phyloP scores from a whole-genome alignment of 2,329 filamentous ascomycete species.

The Aureobasidium leucospermi region DNA sequence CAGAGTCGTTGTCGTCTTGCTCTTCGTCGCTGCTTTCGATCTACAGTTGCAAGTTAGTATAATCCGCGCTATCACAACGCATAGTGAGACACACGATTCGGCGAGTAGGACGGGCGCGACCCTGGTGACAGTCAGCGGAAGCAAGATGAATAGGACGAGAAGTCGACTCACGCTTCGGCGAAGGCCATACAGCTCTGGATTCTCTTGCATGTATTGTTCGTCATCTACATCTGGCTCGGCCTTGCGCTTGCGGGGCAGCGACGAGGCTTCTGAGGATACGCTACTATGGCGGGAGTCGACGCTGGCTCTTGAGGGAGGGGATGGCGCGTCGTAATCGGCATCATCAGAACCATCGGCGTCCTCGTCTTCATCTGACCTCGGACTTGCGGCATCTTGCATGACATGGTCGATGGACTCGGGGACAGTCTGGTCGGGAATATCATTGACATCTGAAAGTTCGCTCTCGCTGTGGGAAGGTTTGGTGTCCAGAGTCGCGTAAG shows the following conservation, averaged over 20 bases:
- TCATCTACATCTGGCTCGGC: constrained; percentile 58
- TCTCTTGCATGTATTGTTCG: constrained; percentile 78
- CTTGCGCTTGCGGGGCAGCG: constrained; percentile 66
- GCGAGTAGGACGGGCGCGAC: constrained; percentile 55
- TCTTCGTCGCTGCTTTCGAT: constrained; percentile 54
- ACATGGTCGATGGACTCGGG: constrained; percentile 31
- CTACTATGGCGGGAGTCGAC: constrained; percentile 49
- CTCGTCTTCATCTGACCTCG: constrained; percentile 42
- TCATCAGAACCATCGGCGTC: constrained; percentile 47
- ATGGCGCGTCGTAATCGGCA: constrained; percentile 68
- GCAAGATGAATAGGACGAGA: constrained; percentile 9
- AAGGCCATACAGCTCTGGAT: constrained; percentile 90
- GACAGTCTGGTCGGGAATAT: constrained; percentile 36
- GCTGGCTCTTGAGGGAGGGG: constrained; percentile 29
- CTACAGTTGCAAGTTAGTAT: constrained; percentile 29
- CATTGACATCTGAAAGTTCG: constrained; percentile 66
- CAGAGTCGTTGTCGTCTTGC: constrained; percentile 51
- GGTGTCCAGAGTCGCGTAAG: constrained; percentile 34
- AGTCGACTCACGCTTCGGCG: constrained; percentile 70
- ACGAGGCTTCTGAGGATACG: constrained; percentile 65
- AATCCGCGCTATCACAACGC: not conserved
- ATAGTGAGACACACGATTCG: constrained; percentile 46
- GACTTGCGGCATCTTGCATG: constrained; percentile 37
- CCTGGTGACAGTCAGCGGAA: constrained; percentile 35
- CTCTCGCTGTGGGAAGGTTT: constrained; percentile 58